A percentile compares a stretch with the other conserved stretches of the same genome.
These are phyloP conservation scores for Leptographium procerum DNA, from an alignment of 2,329 filamentous ascomycete genomes.

Conservation along the genomic window DNA sequence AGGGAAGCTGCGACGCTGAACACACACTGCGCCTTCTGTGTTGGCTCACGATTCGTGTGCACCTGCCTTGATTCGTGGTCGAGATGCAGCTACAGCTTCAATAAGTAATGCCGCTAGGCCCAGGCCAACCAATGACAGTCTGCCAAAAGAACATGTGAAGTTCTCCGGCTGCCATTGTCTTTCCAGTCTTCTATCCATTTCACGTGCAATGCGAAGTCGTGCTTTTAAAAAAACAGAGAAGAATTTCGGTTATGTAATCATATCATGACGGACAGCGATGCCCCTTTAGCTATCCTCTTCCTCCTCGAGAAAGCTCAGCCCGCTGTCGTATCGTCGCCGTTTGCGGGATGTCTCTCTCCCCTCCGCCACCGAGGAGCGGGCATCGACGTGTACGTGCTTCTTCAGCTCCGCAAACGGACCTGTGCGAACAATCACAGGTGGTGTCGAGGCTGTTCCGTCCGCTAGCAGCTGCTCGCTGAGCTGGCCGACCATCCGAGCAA, in stretches of 20 bases:
- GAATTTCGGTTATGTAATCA: not conserved
- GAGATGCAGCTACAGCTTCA: no score
- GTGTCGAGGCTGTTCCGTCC: not conserved
- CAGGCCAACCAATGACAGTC: not conserved
- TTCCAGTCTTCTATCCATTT: not conserved
- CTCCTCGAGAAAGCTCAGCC: conserved; percentile 43
- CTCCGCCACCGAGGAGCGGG: not conserved
- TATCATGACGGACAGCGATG: not conserved
- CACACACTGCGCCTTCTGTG: not conserved
- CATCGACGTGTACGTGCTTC: not conserved
- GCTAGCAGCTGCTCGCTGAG: conserved; percentile 34
- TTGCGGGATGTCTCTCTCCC: conserved; percentile 17
- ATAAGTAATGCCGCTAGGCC: no score
- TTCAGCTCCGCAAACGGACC: conserved; percentile 8
- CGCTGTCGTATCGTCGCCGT: conserved; percentile 41
- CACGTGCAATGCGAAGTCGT: no score
- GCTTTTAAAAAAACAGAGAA: no score
- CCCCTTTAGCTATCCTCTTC: not conserved
- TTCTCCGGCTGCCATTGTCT: not conserved
- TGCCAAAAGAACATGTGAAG: not conserved
- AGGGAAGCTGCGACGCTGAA: not conserved
- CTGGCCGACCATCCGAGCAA: conserved; percentile 35
- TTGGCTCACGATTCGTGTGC: no score
- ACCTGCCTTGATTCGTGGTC: no score
- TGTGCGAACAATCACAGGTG: not conserved